Percentiles rank a stretch among this genome's conserved stretches.
Conservation (phyloP, 768 basidiomycete genomes). For the Inosperma sp. region DNA sequence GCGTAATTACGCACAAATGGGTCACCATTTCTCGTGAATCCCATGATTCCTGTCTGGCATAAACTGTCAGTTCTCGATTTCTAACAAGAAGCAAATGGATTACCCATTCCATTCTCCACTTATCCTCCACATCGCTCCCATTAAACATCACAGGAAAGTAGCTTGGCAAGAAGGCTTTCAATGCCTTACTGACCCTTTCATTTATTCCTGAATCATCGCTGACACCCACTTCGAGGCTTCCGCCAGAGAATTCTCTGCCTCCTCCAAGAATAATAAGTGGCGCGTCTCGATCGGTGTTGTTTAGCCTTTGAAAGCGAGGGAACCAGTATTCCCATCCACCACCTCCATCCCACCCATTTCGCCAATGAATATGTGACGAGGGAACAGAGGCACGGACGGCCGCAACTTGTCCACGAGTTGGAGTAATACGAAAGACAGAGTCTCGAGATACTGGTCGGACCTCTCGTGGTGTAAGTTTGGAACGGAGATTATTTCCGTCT, state of each 20-base stretch:
- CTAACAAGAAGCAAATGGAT: constrained; percentile 16
- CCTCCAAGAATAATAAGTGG: constrained; percentile 76
- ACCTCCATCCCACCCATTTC: constrained; percentile 40
- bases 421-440: constrained; percentile 43
- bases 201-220: constrained; percentile 58
- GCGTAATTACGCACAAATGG: constrained; percentile 53
- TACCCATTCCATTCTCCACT: constrained; percentile 76
- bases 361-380: constrained; percentile 36
- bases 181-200: constrained; percentile 38
- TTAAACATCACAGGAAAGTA: constrained; percentile 53
- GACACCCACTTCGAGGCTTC: constrained; percentile 45
- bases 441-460: background rate
- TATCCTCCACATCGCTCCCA: constrained; percentile 32
- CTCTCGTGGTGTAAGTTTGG: background rate
- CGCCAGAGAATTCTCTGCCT: constrained; percentile 43
- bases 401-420: constrained; percentile 66
- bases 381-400: constrained; percentile 38
- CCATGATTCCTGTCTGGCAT: constrained; percentile 79
- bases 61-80: background rate
- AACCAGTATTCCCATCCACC: constrained; percentile 76
- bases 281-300: constrained; percentile 18
- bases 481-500: background rate
- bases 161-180: constrained; percentile 57
- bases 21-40: constrained; percentile 53
- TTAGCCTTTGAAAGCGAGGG: constrained; percentile 41